Evolutionary conservation across 495 filamentous ascomycete genomes (phyloP).

Genomic region (Friedmanniomyces endolithicus): DNA sequence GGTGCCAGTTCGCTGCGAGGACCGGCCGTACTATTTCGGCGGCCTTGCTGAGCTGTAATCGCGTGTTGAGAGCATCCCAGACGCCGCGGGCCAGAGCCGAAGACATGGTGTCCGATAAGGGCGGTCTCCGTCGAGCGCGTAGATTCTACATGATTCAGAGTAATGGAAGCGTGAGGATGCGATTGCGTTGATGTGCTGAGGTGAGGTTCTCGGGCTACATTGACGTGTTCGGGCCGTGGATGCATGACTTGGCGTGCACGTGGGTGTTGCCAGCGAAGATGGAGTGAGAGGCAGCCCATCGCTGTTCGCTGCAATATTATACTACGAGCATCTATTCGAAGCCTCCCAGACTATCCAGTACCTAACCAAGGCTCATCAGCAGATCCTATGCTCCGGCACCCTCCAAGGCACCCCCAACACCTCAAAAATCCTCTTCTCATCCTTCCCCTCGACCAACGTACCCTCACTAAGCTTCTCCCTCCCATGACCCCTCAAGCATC

Average conservation of each 20-base stretch:
- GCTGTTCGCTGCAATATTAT: no score
- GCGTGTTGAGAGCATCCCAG: neutral
- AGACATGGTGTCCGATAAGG: no score
- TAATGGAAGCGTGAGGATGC: neutral
- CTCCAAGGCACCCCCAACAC: constrained; percentile 80
- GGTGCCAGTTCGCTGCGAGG: constrained; percentile 40
- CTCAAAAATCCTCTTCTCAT: constrained; percentile 79
- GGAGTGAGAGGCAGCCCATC: no score
- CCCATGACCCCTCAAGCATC: constrained; percentile 52
- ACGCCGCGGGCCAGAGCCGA: neutral
- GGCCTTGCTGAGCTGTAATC: neutral
- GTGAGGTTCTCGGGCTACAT: no score
- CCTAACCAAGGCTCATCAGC: constrained; percentile 29
- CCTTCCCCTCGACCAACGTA: constrained; percentile 57
- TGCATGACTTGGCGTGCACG: no score
- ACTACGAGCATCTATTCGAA: no score
- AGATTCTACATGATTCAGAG: no score
- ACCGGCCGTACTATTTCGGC: constrained; percentile 1
- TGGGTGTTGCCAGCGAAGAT: no score
- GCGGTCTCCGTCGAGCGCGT: no score
- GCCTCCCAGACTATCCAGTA: no score
- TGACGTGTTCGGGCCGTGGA: neutral
- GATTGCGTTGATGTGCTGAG: neutral
- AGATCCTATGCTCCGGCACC: constrained; percentile 67
- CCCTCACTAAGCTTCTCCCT: constrained; percentile 58